These are phyloP conservation scores for Gelatoporia subvermispora DNA, from an alignment of 768 basidiomycete genomes.

Conservation along the genomic window DNA sequence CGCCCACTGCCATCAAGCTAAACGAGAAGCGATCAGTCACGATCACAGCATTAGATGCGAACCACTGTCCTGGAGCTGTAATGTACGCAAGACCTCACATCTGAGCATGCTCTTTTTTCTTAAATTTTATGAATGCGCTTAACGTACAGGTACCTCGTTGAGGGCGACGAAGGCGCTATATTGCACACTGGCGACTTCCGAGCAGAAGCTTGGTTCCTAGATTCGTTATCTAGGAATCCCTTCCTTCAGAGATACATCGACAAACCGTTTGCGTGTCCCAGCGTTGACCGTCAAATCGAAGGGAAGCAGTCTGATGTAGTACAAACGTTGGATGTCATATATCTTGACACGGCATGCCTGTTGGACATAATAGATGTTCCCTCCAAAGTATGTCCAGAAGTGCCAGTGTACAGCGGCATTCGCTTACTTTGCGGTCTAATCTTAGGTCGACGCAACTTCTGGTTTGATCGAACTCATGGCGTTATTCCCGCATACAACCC, in stretches of 20 bases:
- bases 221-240: conserved; percentile 62
- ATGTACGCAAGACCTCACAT: conserved; percentile 50
- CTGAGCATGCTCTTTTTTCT: not conserved
- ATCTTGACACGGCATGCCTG: conserved; percentile 21
- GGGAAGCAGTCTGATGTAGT: not conserved
- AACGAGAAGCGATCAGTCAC: conserved; percentile 53
- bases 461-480: conserved; percentile 69
- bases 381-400: conserved; percentile 8
- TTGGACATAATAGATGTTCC: conserved; percentile 10
- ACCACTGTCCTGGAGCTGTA: conserved; percentile 92
- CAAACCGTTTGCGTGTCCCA: not conserved
- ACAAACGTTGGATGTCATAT: conserved; percentile 18
- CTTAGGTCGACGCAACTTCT: conserved; percentile 59
- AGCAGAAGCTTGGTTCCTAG: conserved; percentile 78
- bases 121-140: not conserved
- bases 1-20: conserved; percentile 59
- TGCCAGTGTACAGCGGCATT: no score
- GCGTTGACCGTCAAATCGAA: not conserved
- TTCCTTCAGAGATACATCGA: conserved; percentile 69
- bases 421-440: not conserved
- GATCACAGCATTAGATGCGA: conserved; percentile 83
- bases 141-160: conserved; percentile 70
- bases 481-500: conserved; percentile 55
- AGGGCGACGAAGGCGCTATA: conserved; percentile 62
- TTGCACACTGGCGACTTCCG: conserved; percentile 94